Base-by-base conservation (phyloP, 495 filamentous ascomycete genomes). In the Aspergillus cristatus region DNA sequence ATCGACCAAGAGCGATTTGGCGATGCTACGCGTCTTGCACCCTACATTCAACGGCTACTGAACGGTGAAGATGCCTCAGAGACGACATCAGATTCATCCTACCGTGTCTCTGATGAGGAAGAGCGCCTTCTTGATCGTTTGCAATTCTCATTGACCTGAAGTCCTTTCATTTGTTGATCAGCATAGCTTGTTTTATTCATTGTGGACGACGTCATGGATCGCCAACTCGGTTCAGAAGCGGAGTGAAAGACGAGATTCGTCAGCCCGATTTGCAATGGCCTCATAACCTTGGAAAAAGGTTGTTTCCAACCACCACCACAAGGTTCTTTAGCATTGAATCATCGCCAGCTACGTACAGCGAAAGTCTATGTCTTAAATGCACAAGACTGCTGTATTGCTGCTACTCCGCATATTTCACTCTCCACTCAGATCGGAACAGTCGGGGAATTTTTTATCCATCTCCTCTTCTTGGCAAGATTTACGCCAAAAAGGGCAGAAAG, bases 131-230 rank as follows among this genome's bases (percentile, higher is more conserved):
- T 62, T 18, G 34, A 38, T 30, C 60, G 55, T 30, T 33, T 62
- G 26, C 55, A 59, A 14, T 40, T 58, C 32, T 48, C 52, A 17
- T 38, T 60, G 35, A 48, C 56, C 18, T 62, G 48, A 63, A 40
- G 10, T 32, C 22, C 15, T 8, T 24, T 24, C 8, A 4, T 8
- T 24, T 8, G 4, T 24, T 24, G 20, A 24, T 24, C 20, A n/a
- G n/a, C n/a, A n/a, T n/a, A n/a, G n/a, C n/a, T n/a, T n/a, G n/a
- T n/a, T n/a, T n/a, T n/a, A n/a, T n/a, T n/a, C n/a, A n/a, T n/a
- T n/a, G n/a, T n/a, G n/a, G n/a, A n/a, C n/a, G n/a, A n/a, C n/a
- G n/a, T n/a, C n/a, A n/a, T n/a, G n/a, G n/a, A n/a, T n/a, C n/a
- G n/a, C n/a, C n/a, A n/a, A n/a, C n/a, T n/a, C n/a, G n/a, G n/a